Evolutionary conservation across 164 flowering plant genomes (phyloP), one percentile per base, ranked within the genome.

Genomic region (Vitis rotundifolia): DNA sequence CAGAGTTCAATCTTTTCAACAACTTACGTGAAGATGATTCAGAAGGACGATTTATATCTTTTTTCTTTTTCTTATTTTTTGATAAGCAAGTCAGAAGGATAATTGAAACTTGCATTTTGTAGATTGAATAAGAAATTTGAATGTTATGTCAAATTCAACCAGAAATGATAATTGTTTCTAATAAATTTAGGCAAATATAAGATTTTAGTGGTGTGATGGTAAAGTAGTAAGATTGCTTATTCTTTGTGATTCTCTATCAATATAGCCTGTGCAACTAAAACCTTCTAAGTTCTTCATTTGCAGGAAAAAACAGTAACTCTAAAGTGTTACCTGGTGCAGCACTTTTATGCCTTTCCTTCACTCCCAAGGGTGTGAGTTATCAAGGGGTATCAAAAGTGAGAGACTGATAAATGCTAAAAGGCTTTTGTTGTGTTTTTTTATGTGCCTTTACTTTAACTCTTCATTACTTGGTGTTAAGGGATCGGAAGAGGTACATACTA

Each of bases 271-370:
- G 7, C 44, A 37, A 37, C 48, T 61, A 5, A 8, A 29, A 37
- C 28, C 8, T 64, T 64, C 13, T 12, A 18, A 44, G 6, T 13
- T 3, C 14, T 68, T 58, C n/a, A 48, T 67, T 56, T 69, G 73
- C 85, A 86, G 88, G 82, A 59, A 75, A 68, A 68, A 78, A 63
- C 57, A 73, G 62, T 19, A 75, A 64, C 68, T 75, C 76, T 37
- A 83, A 80, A 73, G 82, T 84, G 37, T 77, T 86, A 55, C 97
- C 98, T 66, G 99, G 93, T 76, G 97, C 97, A 64, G 93, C 98
- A 75, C 83, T 96, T 31, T 73, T 95, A 66, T 87, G 83, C 64
- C 73, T 79, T 73, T 75, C 89, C 16, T 84, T 85, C 56, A 69
- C 73, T 79, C 80, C 84, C 49, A 89, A 83, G 78, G 78, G 84